Conservation (phyloP, 179 eudicot genomes). For the Silene noctiflora region DNA sequence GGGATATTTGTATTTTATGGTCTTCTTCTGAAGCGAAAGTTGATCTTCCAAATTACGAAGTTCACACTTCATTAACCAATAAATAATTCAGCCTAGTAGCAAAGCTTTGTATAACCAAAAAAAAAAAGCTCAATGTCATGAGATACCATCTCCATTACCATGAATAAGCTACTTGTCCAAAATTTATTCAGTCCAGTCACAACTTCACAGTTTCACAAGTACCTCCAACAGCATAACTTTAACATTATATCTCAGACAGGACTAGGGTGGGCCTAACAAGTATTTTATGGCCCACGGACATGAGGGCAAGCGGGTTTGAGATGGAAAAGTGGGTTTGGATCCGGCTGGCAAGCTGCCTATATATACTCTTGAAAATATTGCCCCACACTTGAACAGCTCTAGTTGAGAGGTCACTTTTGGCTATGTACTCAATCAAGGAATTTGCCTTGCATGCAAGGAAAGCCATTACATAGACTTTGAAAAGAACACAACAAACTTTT, state of each 20-base stretch:
- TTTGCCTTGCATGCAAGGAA: background rate
- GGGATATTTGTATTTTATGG: background rate
- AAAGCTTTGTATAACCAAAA: background rate
- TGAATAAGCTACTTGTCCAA: background rate
- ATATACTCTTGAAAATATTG: background rate
- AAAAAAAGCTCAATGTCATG: background rate
- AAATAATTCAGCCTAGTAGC: background rate
- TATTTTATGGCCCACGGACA: background rate
- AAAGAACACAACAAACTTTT: background rate
- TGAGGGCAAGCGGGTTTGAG: background rate
- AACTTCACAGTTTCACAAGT: background rate
- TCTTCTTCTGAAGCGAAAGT: background rate
- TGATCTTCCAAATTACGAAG: background rate
- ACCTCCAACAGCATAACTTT: background rate
- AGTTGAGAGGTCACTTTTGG: conserved; percentile 1
- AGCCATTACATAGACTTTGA: conserved; percentile 2
- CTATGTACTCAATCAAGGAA: background rate
- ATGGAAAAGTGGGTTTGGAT: background rate
- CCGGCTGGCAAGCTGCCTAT: background rate
- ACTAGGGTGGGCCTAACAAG: background rate
- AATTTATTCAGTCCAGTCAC: background rate
- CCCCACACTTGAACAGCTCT: background rate
- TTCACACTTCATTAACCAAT: background rate
- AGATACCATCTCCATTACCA: background rate
- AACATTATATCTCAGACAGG: background rate